Conservation (phyloP, 257 asterid genomes). For the Paraleonurus japonicus region DNA sequence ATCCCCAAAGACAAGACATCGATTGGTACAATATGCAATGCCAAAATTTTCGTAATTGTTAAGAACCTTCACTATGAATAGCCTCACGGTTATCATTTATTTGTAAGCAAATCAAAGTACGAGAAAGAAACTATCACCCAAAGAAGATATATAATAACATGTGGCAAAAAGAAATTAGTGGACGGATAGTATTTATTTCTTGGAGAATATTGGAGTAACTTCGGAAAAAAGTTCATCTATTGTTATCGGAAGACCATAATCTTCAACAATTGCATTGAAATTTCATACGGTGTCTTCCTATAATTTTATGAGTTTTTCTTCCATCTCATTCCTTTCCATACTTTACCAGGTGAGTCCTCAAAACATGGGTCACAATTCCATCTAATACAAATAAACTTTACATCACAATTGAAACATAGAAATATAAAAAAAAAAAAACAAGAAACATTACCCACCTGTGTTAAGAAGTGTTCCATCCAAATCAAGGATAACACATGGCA, state of each 20-base stretch:
- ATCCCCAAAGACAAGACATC: neutral
- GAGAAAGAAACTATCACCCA: neutral
- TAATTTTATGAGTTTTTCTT: conserved; percentile 42
- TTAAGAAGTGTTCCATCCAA: conserved; percentile 93
- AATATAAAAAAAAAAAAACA: neutral
- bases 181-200: conserved; percentile 45
- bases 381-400: conserved; percentile 42
- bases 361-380: conserved; percentile 61
- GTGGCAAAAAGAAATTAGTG: conserved; percentile 15
- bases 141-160: conserved; percentile 1
- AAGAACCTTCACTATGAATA: neutral
- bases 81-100: neutral
- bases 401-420: neutral
- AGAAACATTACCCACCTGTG: conserved; percentile 54
- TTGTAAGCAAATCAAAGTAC: neutral
- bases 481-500: conserved; percentile 76
- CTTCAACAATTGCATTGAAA: conserved; percentile 73
- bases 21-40: neutral
- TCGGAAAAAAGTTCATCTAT: conserved; percentile 63
- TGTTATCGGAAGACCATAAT: conserved; percentile 64
- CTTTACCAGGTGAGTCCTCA: conserved; percentile 62
- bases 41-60: neutral
- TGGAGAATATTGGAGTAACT: conserved; percentile 52
- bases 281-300: conserved; percentile 73
- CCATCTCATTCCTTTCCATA: conserved; percentile 89